These are phyloP conservation scores for Ciborinia camelliae DNA, from an alignment of 2,329 filamentous ascomycete genomes.

Conservation along the genomic window DNA sequence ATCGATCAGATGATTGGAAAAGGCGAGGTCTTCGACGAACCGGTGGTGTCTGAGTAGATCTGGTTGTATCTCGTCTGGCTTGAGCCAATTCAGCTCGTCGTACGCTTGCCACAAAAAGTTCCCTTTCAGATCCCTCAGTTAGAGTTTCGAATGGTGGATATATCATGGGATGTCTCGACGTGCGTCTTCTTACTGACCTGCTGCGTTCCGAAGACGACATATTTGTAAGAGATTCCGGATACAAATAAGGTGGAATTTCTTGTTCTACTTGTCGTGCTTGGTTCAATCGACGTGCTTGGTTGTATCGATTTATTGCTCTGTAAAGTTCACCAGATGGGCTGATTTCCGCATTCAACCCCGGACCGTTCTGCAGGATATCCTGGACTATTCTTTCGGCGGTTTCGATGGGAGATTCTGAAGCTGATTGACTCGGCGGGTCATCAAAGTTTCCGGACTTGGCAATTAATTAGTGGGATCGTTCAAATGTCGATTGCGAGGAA, in stretches of 20 bases:
- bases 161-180: slow-evolving; percentile 20
- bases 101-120: background rate
- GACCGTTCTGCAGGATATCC: slow-evolving; percentile 41
- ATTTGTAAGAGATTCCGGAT: background rate
- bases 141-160: slow-evolving; percentile 18
- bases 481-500: background rate
- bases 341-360: slow-evolving; percentile 39
- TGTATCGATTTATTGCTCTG: slow-evolving; percentile 41
- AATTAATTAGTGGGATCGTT: slow-evolving; percentile 6
- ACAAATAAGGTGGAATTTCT: background rate
- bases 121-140: slow-evolving; percentile 3
- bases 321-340: slow-evolving; percentile 45
- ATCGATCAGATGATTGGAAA: slow-evolving; percentile 32
- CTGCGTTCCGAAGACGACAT: slow-evolving; percentile 18
- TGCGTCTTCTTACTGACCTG: slow-evolving; percentile 28
- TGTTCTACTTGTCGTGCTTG: slow-evolving; percentile 7
- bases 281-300: slow-evolving; percentile 12
- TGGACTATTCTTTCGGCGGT: slow-evolving; percentile 38
- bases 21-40: slow-evolving; percentile 28
- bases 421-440: slow-evolving; percentile 26
- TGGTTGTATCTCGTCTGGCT: slow-evolving; percentile 19
- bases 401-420: slow-evolving; percentile 30
- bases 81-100: slow-evolving; percentile 20
- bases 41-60: slow-evolving; percentile 18
- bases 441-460: slow-evolving; percentile 34